Base-by-base conservation (phyloP, 345 rosid genomes). In the Excoecaria cochinchinensis region DNA sequence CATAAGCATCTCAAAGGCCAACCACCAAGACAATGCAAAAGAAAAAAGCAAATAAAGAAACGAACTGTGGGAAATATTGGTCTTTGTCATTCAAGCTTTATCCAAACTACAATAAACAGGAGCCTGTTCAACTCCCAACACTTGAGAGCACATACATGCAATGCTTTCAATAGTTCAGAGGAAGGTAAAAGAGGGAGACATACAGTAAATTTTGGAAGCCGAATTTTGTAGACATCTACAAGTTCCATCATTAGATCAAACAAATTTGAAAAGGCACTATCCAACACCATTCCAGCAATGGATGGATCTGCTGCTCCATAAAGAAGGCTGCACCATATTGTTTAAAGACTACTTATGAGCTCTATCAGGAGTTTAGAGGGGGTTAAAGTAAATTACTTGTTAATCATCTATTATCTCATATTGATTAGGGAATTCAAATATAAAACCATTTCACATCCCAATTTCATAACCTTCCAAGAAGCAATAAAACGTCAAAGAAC, bases 161-260 rank as follows among this genome's bases (percentile, higher is more conserved):
- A 61, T 16, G 50, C 46, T 66, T 52, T 22, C 57, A 52, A 16
- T 62, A 16, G 62, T n/a, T 50, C 39, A 11, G 12, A 8, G 67
- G 8, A 3, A 4, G 17, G 11, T 46, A 14, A 12, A 51, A 67
- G 61, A 25, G 53, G 31, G 69, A 72, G 40, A 57, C 74, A 36
- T 73, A 81, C 84, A 8, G 80, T 81, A 70, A 81, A 81, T 62
- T 81, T 81, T 62, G 84, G 84, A 44, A 81, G 80, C 80, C 84
- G 74, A 58, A 81, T 81, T 81, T 81, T 81, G 75, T 73, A 81
- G 39, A 81, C 83, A 63, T 81, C 84, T 24, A 81, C 84, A 46
- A 81, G 84, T 77, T 81, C 84, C 84, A 81, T 77, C 80, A 81
- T 81, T 55, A 81, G 63, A 70, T 81, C 80, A 73, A 81, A 81